Evolutionary conservation across 306 rosid species (phyloP).

Genomic region (Trifolium repens): DNA sequence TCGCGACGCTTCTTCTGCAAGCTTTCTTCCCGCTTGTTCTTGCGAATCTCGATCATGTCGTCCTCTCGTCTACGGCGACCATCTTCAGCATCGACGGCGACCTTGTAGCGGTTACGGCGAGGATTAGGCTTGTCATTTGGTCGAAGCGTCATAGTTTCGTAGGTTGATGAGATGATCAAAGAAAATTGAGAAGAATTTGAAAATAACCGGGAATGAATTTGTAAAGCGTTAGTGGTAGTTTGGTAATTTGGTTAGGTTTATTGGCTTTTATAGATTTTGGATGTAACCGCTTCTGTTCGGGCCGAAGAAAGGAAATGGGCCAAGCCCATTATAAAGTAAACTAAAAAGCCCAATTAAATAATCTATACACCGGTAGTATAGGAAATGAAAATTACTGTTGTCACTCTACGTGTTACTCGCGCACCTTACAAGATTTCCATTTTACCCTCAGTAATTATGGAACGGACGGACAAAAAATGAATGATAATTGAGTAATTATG

Average conservation of each 20-base stretch:
- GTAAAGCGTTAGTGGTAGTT: conserved; percentile 15
- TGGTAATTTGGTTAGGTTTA: too few relatives aligned
- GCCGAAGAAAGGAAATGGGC: not conserved
- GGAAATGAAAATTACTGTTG: too few relatives aligned
- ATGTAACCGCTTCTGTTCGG: too few relatives aligned
- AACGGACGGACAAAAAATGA: too few relatives aligned
- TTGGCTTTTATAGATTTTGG: too few relatives aligned
- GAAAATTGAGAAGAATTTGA: conserved; percentile 21
- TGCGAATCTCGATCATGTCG: conserved; percentile 86
- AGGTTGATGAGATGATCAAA: not conserved
- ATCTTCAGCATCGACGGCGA: conserved; percentile 79
- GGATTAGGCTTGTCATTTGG: conserved; percentile 66
- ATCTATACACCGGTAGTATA: too few relatives aligned
- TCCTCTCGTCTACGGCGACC: conserved; percentile 86
- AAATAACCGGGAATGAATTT: conserved; percentile 19
- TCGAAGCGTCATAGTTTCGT: conserved; percentile 65
- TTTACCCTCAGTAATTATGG: too few relatives aligned
- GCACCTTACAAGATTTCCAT: too few relatives aligned
- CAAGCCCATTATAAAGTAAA: not conserved
- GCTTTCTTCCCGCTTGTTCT: conserved; percentile 83
- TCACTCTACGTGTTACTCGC: too few relatives aligned
- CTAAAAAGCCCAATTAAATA: not conserved
- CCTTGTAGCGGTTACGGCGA: conserved; percentile 88
- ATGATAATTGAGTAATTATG: too few relatives aligned
- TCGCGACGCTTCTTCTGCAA: conserved; percentile 85